Evolutionary conservation across 1,284 basidiomycete species (phyloP).

Genomic region (Melampsora americana): DNA sequence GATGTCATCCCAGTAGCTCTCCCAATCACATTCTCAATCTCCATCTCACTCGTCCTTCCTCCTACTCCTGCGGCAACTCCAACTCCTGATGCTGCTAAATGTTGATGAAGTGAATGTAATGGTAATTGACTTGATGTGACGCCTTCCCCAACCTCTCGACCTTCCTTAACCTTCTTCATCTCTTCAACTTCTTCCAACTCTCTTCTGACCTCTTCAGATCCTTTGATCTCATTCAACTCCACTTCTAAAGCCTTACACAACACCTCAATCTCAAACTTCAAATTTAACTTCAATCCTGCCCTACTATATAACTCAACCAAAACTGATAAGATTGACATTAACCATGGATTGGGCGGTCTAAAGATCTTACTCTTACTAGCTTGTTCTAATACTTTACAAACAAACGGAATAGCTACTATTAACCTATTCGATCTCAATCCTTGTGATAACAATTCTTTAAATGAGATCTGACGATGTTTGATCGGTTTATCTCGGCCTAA

Average conservation of each 20-base stretch:
- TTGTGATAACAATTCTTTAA: slow-evolving; percentile 93
- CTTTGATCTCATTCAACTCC: slow-evolving; percentile 79
- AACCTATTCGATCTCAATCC: slow-evolving; percentile 89
- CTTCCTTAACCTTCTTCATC: no score
- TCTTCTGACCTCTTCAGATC: slow-evolving; percentile 60
- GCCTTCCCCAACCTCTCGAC: no score
- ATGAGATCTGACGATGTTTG: slow-evolving; percentile 85
- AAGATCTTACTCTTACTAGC: slow-evolving; percentile 86
- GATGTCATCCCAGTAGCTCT: slow-evolving; percentile 24
- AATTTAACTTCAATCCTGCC: slow-evolving; percentile 91
- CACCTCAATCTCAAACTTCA: slow-evolving; percentile 98
- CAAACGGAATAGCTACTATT: slow-evolving; percentile 93
- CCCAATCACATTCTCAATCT: slow-evolving; percentile 37
- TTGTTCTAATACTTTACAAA: slow-evolving; percentile 93
- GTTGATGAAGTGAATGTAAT: no score
- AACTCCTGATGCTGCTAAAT: no score
- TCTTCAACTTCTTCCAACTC: slow-evolving; percentile 11
- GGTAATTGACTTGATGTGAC: no score
- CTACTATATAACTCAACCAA: slow-evolving; percentile 94
- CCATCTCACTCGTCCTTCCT: no score
- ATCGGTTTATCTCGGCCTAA: slow-evolving; percentile 88
- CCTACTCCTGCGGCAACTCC: no score
- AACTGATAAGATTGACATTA: slow-evolving; percentile 88
- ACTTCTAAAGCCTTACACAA: slow-evolving; percentile 88
- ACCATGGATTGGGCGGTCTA: slow-evolving; percentile 94